Percentiles rank a stretch among this genome's conserved stretches.
Evolutionary conservation across 1,284 basidiomycete species (phyloP).

Genomic region (Pyrrhoderma lamaoense): DNA sequence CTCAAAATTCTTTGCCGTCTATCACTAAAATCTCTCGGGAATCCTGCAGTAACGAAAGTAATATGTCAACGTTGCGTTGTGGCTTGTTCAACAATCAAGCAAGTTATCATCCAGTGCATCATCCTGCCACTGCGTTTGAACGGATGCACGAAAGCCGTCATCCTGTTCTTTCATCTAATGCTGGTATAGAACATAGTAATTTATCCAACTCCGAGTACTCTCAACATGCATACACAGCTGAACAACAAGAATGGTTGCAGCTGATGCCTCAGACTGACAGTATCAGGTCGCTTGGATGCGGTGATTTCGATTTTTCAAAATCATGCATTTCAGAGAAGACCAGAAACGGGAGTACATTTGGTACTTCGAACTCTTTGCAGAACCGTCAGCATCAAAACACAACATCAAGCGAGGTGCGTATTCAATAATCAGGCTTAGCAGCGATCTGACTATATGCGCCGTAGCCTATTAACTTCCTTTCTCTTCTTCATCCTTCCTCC

Average conservation of each 20-base stretch:
- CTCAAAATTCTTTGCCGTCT: conserved; percentile 5
- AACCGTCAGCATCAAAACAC: conserved; percentile 7
- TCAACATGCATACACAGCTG: conserved; percentile 7
- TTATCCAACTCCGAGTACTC: conserved; percentile 4
- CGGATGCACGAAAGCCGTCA: conserved; percentile 1
- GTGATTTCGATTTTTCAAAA: conserved; percentile 13
- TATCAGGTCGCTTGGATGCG: not conserved
- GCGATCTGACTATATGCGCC: conserved; percentile 2
- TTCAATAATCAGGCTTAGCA: not conserved
- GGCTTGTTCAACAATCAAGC: not conserved
- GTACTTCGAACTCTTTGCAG: conserved; percentile 1
- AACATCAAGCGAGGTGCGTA: conserved; percentile 5
- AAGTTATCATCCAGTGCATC: not conserved
- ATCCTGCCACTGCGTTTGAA: not conserved
- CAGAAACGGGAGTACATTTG: not conserved
- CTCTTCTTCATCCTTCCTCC: conserved; percentile 72
- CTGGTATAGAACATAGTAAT: conserved; percentile 1
- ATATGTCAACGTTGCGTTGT: not conserved
- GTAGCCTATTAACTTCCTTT: conserved; percentile 79
- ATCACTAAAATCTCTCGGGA: conserved; percentile 8
- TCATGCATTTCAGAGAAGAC: not conserved
- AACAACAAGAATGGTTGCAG: conserved; percentile 10
- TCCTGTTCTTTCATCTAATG: not conserved
- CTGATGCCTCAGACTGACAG: conserved; percentile 8
- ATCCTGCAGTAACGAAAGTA: conserved; percentile 6